Evolutionary conservation across 1,139 yeast species (phyloP).

Genomic region (Hemisphaericaspora xylanilytica): DNA sequence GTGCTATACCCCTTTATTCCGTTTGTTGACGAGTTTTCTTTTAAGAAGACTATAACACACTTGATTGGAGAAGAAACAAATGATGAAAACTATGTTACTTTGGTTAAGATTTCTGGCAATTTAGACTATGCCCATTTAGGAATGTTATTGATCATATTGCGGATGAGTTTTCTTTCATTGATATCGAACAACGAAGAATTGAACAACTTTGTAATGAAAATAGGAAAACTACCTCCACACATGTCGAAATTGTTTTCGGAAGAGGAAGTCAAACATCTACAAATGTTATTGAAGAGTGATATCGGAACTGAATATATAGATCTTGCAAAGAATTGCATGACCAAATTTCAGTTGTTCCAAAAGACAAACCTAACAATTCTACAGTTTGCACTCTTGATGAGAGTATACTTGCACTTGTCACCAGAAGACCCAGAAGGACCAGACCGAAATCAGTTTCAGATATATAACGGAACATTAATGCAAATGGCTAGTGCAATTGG

Average conservation of each 20-base stretch:
- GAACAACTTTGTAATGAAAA: slow-evolving; percentile 18
- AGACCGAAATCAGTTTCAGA: slow-evolving; percentile 45
- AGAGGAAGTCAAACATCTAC: slow-evolving; percentile 26
- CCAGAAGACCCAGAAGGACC: slow-evolving; percentile 53
- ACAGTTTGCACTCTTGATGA: slow-evolving; percentile 46
- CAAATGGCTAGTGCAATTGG: slow-evolving; percentile 46
- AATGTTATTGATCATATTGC: slow-evolving; percentile 19
- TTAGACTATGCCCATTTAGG: slow-evolving; percentile 26
- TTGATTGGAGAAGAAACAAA: slow-evolving; percentile 19
- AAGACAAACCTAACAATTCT: slow-evolving; percentile 24
- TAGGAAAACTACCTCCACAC: slow-evolving; percentile 17
- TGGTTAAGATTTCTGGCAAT: slow-evolving; percentile 16
- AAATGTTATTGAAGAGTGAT: slow-evolving; percentile 43
- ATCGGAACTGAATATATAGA: slow-evolving; percentile 36
- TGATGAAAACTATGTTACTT: slow-evolving; percentile 17
- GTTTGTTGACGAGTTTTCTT: slow-evolving; percentile 40
- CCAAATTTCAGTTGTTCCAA: slow-evolving; percentile 23
- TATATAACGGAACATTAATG: slow-evolving; percentile 34
- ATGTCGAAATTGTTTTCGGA: slow-evolving; percentile 14
- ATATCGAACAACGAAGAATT: slow-evolving; percentile 30
- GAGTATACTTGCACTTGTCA: slow-evolving; percentile 41
- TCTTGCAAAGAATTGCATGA: slow-evolving; percentile 32
- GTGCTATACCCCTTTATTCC: slow-evolving; percentile 48
- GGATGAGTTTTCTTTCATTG: slow-evolving; percentile 24
- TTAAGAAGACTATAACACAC: slow-evolving; percentile 14